Evolutionary conservation across 495 filamentous ascomycete genomes (phyloP).

Genomic region (Pyronema domesticum): DNA sequence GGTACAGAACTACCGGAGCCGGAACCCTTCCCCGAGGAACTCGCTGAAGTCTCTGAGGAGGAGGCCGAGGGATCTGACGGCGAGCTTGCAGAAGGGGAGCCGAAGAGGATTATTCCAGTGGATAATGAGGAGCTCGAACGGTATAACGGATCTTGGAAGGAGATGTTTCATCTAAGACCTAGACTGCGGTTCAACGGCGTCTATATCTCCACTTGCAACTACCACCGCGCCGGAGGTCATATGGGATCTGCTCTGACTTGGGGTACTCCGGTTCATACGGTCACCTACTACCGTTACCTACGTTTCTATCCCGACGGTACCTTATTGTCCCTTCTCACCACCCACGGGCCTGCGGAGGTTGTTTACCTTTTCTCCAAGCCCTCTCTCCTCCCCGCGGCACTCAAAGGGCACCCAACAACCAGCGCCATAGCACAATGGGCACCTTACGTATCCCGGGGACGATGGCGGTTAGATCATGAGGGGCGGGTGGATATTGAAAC

Average conservation of each 20-base stretch:
- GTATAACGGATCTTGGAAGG: slow-evolving; percentile 34
- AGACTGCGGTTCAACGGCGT: slow-evolving; percentile 83
- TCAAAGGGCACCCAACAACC: slow-evolving; percentile 24
- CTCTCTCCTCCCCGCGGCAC: slow-evolving; percentile 6
- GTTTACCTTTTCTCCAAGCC: slow-evolving; percentile 48
- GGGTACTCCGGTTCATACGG: slow-evolving; percentile 80
- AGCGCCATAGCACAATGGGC: slow-evolving; percentile 30
- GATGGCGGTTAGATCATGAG: slow-evolving; percentile 32
- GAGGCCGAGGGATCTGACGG: slow-evolving; percentile 16
- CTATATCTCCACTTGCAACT: slow-evolving; percentile 95
- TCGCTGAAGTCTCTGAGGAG: slow-evolving; percentile 6
- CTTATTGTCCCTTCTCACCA: slow-evolving; percentile 57
- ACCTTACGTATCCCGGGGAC: slow-evolving; percentile 19
- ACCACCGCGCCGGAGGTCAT: slow-evolving; percentile 59
- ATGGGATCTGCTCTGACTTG: slow-evolving; percentile 7
- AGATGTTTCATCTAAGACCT: slow-evolving; percentile 64
- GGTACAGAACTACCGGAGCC: slow-evolving; percentile 35
- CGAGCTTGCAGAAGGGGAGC: slow-evolving; percentile 11
- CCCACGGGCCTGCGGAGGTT: slow-evolving; percentile 65
- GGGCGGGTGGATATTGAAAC: slow-evolving; percentile 71
- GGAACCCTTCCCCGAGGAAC: background rate
- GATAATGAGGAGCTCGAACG: slow-evolving; percentile 29
- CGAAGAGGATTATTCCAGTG: slow-evolving; percentile 25
- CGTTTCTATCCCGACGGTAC: slow-evolving; percentile 87
- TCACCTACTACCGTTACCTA: slow-evolving; percentile 93